Base-by-base conservation (phyloP, 345 rosid genomes). In the Acer campestre region DNA sequence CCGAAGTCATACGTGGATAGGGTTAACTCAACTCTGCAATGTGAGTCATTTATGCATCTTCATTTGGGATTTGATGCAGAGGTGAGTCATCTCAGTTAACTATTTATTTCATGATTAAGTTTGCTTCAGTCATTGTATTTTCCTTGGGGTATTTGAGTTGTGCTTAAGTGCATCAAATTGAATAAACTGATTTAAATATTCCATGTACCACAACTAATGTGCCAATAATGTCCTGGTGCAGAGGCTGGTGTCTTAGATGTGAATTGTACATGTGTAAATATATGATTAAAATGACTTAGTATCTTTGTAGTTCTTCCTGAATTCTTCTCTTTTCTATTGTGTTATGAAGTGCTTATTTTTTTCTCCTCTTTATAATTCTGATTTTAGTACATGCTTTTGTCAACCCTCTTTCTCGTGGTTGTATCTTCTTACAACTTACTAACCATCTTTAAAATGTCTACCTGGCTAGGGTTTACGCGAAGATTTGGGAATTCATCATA, bases 1-100 rank as follows among this genome's bases (percentile, higher is more conserved):
- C 97, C 95, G 0, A 87, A 84, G 77, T 83, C 94, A 9, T 93
- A 88, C 31, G 29, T 83, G 1, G 87, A 84, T 44, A 78, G 88
- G 72, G 80, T 91, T 49, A 85, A 84, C 70, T 83, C 66, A 18
- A 91, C 93, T 10, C 89, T 84, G 0, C 94, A 93, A 69, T 95
- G 98, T 18, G 98, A 95, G 80, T 95, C 98, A n/a, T 95, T 93
- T 85, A 93, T 95, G 98, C 98, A 95, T 90, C 97, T 95, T 80
- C 98, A 95, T 85, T 84, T 93, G 82, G 98, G 98, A 70, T 90
- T 95, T 70, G 95, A 89, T 78, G 92, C 93, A 42, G 82, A 88
- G 90, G 98, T 93, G 61, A 78, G 73, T 64, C 61, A 69, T 22
- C 25, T 29, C 20, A 4, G 65, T 55, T 9, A 10, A 56, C 61